These are phyloP conservation scores for Colletotrichum tabaci DNA, from an alignment of 2,329 filamentous ascomycete genomes.

Conservation along the genomic window DNA sequence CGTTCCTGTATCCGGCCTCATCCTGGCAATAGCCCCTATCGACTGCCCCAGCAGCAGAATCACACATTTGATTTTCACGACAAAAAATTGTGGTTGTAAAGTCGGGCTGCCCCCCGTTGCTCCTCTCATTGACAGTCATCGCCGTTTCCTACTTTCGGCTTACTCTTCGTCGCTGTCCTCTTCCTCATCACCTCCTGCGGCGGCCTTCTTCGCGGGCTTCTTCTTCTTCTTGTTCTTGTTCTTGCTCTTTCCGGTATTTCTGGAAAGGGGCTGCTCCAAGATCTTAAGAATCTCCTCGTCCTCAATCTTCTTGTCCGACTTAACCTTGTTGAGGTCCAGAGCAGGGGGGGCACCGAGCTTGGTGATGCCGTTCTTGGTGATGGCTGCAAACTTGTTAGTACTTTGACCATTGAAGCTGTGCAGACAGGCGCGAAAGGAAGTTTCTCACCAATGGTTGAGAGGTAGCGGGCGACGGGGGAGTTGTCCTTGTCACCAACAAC, in stretches of 20 bases:
- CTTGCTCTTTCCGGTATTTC: conserved; percentile 93
- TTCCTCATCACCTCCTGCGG: conserved; percentile 48
- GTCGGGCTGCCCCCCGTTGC: conserved; percentile 33
- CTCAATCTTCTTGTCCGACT: conserved; percentile 97
- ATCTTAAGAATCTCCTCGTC: conserved; percentile 97
- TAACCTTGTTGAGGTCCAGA: conserved; percentile 84
- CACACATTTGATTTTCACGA: conserved; percentile 41
- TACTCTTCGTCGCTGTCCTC: conserved; percentile 56
- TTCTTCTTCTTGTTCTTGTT: conserved; percentile 90
- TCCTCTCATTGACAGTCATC: conserved; percentile 37
- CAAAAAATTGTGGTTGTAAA: conserved; percentile 35
- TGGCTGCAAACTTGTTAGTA: conserved; percentile 69
- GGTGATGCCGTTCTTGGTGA: conserved; percentile 97
- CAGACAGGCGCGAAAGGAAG: conserved; percentile 49
- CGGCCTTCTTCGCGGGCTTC: conserved; percentile 66
- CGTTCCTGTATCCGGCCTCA: conserved; percentile 38
- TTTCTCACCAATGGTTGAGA: conserved; percentile 92
- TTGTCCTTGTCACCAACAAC: conserved; percentile 94
- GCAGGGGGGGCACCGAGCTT: conserved; percentile 84
- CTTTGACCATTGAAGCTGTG: not conserved
- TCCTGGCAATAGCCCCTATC: conserved; percentile 25
- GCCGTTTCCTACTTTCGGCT: conserved; percentile 24
- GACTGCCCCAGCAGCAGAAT: conserved; percentile 32
- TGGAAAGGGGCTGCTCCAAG: conserved; percentile 87
- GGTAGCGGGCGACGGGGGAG: conserved; percentile 85